Evolutionary conservation across 164 flowering plant genomes (phyloP).

Genomic region (Protea cynaroides): DNA sequence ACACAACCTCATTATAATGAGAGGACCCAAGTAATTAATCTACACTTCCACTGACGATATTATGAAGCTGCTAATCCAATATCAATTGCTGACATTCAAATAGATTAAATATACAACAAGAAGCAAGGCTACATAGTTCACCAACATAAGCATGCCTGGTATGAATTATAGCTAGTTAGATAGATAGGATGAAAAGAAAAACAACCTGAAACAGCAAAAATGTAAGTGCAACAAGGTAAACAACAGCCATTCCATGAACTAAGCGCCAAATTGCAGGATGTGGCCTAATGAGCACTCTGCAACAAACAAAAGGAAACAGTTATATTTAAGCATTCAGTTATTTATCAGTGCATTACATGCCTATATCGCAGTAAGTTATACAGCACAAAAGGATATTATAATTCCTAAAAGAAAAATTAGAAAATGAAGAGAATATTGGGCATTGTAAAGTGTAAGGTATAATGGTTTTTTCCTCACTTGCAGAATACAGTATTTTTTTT

Average conservation of each 20-base stretch:
- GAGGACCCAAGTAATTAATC: no score
- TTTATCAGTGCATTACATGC: background rate
- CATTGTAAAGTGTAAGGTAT: no score
- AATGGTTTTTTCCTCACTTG: no score
- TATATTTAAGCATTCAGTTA: background rate
- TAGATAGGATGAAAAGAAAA: slow-evolving; percentile 2
- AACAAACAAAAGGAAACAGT: background rate
- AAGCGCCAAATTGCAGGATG: slow-evolving; percentile 99
- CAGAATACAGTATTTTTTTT: no score
- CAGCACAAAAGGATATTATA: background rate
- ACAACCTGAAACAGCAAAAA: slow-evolving; percentile 97
- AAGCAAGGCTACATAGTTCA: no score
- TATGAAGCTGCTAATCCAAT: no score
- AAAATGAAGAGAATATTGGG: no score
- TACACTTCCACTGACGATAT: no score
- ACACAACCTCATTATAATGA: no score
- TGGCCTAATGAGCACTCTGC: slow-evolving; percentile 89
- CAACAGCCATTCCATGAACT: slow-evolving; percentile 97
- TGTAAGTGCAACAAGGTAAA: slow-evolving; percentile 90
- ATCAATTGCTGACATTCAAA: no score
- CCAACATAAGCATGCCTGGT: background rate
- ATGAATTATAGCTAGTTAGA: background rate
- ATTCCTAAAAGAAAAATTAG: no score
- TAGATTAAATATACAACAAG: no score
- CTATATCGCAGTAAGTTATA: background rate